Evolutionary conservation across 495 filamentous ascomycete genomes (phyloP).

Genomic region (Chaetomium tenue): DNA sequence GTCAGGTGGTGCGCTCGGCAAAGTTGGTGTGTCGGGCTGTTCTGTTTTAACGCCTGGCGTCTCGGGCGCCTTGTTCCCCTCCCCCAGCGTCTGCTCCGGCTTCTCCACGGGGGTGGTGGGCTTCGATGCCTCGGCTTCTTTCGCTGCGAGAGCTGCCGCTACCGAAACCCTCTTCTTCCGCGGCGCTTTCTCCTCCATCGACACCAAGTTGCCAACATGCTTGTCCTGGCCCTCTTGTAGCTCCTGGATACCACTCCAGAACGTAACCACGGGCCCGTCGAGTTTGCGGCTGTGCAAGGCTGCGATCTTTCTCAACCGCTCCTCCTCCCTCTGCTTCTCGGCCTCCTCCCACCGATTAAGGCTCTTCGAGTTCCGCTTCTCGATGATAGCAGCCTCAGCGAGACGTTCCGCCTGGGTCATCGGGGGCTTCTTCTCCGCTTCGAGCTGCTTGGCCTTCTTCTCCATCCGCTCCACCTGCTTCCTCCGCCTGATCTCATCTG

Average conservation of each 20-base stretch:
- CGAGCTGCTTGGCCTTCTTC: conserved; percentile 75
- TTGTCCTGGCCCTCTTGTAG: conserved; percentile 73
- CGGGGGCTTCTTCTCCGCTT: conserved; percentile 66
- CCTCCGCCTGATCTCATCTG: conserved; percentile 75
- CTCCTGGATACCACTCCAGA: conserved; percentile 84
- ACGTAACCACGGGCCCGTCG: conserved; percentile 85
- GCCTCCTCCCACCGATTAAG: conserved; percentile 91
- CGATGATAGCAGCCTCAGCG: conserved; percentile 76
- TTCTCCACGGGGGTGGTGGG: conserved; percentile 26
- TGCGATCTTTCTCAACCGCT: conserved; percentile 74
- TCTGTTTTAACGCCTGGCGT: conserved; percentile 25
- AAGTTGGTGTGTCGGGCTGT: conserved; percentile 15
- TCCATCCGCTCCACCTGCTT: conserved; percentile 83
- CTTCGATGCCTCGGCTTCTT: conserved; percentile 30
- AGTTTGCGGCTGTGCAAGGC: conserved; percentile 81
- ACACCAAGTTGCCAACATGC: conserved; percentile 66
- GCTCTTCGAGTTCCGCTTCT: conserved; percentile 84
- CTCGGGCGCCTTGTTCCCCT: conserved; percentile 22
- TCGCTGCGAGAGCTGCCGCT: conserved; percentile 29
- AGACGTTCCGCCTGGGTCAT: conserved; percentile 91
- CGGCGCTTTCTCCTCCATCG: conserved; percentile 54
- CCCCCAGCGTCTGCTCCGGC: conserved; percentile 22
- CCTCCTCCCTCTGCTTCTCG: conserved; percentile 81
- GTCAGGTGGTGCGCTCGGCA: conserved; percentile 10
- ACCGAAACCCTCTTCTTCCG: conserved; percentile 48